Percentiles rank a stretch among this genome's conserved stretches.
These are phyloP conservation scores for Tuber borchii DNA, from an alignment of 495 filamentous ascomycete species.

Conservation along the genomic window DNA sequence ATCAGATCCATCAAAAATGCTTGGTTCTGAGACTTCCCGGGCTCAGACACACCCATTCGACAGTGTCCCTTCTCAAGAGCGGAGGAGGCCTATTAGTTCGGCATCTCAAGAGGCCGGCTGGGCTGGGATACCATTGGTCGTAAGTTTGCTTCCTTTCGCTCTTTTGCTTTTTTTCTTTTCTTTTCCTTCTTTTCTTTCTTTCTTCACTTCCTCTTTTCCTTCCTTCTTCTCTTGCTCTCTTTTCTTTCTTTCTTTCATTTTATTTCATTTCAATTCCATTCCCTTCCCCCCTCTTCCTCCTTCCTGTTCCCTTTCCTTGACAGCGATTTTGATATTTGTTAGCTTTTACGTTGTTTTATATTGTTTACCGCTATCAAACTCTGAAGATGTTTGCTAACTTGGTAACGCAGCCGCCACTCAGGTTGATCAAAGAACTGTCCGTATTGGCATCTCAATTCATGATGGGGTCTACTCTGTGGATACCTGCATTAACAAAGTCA, in stretches of 20 bases:
- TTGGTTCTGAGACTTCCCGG: neutral
- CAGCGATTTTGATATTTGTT: no score
- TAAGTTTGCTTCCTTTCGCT: slow-evolving; percentile 6
- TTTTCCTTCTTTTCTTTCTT: neutral
- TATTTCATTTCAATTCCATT: no score
- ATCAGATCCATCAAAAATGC: neutral
- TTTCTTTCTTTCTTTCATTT: no score
- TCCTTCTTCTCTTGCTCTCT: neutral
- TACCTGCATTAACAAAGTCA: slow-evolving; percentile 57
- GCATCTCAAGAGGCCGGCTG: slow-evolving; percentile 16
- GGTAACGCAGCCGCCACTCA: slow-evolving; percentile 50
- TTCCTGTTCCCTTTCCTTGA: neutral
- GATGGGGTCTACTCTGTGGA: slow-evolving; percentile 74
- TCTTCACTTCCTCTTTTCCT: neutral
- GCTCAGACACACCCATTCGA: neutral
- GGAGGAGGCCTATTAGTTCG: slow-evolving; percentile 27
- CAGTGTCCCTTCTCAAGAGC: neutral
- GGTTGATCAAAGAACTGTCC: slow-evolving; percentile 48
- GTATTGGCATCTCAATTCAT: slow-evolving; percentile 63
- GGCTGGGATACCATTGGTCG: slow-evolving; percentile 35
- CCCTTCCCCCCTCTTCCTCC: neutral
- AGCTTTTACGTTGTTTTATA: neutral
- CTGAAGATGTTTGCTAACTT: neutral
- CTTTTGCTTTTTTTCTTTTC: neutral
- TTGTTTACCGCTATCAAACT: neutral